Evolutionary conservation across 1,284 basidiomycete species (phyloP), one percentile per base, ranked within the genome.

Genomic region (Trametes hirsuta): DNA sequence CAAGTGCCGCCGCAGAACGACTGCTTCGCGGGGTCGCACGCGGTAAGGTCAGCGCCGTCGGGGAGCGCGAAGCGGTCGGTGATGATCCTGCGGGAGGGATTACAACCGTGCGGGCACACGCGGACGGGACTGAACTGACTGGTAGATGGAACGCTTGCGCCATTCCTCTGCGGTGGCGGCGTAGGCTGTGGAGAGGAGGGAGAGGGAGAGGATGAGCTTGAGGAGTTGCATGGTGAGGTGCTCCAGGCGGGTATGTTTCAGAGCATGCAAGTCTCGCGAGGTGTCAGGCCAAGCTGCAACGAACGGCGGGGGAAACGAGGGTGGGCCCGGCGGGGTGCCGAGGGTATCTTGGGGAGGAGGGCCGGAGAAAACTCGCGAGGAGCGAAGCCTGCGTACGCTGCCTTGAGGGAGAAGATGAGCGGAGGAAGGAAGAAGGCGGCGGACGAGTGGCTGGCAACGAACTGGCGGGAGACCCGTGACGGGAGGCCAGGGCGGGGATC

Each of bases 1-100:
- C 90, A 93, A 10, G 86, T 91, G 4, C 92, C 91, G 35, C 91
- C 91, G 66, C 91, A 93, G 81, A 85, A 91, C 1, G 81, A 83
- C 66, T 82, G 83, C 24, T 78, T 71, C 39, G 73, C 76, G 6
- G 82, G 77, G 65, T 86, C 76, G 69, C 90, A 92, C 36, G 81
- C 78, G 45, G 77, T 82, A 9, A 77, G 75, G 61, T 84, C 80
- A 0, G 83, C 77, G 41, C 82, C 83, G 0, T 80, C 73, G 6
- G 85, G 76, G 62, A 87, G 80, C 8, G 90, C 88, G 69, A 85
- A 94, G 35, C 91, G 88, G 73, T 93, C 91, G 2, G 87, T 89
- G 57, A 94, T 83, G 61, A 92, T 74, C 74, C 89, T 86, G 66
- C 4, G 18, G 15, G 22, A 34, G 37, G n/a, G 21, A 30, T 54